Evolutionary conservation across 2,329 filamentous ascomycete genomes (phyloP).

Genomic region (Pestalotiopsis sp.): DNA sequence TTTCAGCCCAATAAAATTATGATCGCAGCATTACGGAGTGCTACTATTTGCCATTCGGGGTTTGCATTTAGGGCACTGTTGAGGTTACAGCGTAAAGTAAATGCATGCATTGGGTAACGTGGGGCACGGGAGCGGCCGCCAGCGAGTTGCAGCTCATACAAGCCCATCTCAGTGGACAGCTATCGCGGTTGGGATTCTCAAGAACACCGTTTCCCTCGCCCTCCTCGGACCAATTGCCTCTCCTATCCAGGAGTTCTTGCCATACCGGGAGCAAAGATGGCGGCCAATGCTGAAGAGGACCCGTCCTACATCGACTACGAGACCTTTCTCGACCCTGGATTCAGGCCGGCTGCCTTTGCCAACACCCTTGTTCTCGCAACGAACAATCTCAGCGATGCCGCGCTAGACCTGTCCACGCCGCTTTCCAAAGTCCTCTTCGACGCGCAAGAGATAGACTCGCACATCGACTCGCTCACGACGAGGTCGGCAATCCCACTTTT

Average conservation of each 20-base stretch:
- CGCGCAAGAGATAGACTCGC: conserved; percentile 93
- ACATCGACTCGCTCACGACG: conserved; percentile 88
- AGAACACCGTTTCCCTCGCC: not conserved
- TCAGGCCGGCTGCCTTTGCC: conserved; percentile 81
- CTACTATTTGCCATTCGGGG: no score
- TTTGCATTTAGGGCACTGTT: not conserved
- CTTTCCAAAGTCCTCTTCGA: conserved; percentile 94
- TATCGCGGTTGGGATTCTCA: not conserved
- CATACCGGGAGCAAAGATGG: conserved; percentile 26
- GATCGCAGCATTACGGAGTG: no score
- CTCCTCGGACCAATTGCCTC: not conserved
- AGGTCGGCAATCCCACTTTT: conserved; percentile 82
- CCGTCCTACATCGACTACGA: conserved; percentile 96
- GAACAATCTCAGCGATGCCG: conserved; percentile 88
- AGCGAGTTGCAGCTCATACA: not conserved
- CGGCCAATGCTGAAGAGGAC: conserved; percentile 50
- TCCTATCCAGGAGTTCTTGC: not conserved
- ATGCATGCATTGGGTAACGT: not conserved
- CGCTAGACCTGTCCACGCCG: conserved; percentile 91
- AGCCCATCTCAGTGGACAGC: not conserved
- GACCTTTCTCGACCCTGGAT: conserved; percentile 80
- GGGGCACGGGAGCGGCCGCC: not conserved
- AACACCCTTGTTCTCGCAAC: conserved; percentile 87
- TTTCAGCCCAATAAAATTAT: no score
- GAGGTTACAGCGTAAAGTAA: not conserved